These are phyloP conservation scores for Alternaria sp. DNA, from an alignment of 2,329 filamentous ascomycete species.

Conservation along the genomic window DNA sequence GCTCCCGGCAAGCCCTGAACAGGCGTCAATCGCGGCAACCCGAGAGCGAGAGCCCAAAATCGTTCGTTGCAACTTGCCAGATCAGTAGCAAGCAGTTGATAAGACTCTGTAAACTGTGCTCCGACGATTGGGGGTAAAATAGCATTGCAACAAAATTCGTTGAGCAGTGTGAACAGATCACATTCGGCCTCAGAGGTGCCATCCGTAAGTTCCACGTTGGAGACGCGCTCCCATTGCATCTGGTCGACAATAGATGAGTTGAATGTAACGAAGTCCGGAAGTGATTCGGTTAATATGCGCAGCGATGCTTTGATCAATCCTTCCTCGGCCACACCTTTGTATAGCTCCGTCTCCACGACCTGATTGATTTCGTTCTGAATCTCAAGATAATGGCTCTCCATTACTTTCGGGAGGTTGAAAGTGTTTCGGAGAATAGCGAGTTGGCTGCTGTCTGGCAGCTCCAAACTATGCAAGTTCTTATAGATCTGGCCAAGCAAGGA, in stretches of 20 bases:
- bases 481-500: slow-evolving; percentile 52
- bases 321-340: slow-evolving; percentile 58
- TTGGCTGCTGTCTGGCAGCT: slow-evolving; percentile 29
- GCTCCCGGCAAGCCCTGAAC: slow-evolving; percentile 56
- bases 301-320: slow-evolving; percentile 46
- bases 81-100: slow-evolving; percentile 58
- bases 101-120: slow-evolving; percentile 62
- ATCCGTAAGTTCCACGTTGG: slow-evolving; percentile 55
- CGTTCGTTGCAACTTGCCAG: slow-evolving; percentile 64
- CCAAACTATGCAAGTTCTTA: slow-evolving; percentile 27
- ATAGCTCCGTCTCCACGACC: slow-evolving; percentile 55
- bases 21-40: slow-evolving; percentile 65
- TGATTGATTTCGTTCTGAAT: slow-evolving; percentile 41
- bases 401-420: slow-evolving; percentile 37
- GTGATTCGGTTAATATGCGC: slow-evolving; percentile 50
- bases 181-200: slow-evolving; percentile 59
- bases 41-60: slow-evolving; percentile 63
- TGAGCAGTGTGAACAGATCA: slow-evolving; percentile 57
- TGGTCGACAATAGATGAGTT: slow-evolving; percentile 68
- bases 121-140: slow-evolving; percentile 59
- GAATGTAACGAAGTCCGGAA: slow-evolving; percentile 68
- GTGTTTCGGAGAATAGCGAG: slow-evolving; percentile 40
- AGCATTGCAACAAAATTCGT: slow-evolving; percentile 65
- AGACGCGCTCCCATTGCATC: slow-evolving; percentile 67
- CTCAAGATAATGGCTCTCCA: slow-evolving; percentile 31